Conservation (phyloP, 768 basidiomycete species). For the Xanthoconium purpureum region DNA sequence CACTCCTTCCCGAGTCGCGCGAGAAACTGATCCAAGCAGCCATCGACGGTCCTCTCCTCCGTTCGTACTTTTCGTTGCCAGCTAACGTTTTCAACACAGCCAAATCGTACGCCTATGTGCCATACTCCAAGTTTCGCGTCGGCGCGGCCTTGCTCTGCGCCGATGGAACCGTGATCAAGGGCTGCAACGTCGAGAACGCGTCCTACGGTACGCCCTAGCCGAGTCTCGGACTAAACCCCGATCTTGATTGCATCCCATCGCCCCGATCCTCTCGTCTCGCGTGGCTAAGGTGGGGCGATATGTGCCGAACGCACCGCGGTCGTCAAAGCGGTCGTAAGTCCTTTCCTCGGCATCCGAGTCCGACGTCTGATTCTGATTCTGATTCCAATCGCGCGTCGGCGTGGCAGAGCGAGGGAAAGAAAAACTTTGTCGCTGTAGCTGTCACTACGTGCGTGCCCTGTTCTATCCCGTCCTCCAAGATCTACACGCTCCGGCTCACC, state of each 20-base stretch:
- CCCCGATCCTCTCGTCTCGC: background rate
- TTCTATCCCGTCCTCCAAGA: no score
- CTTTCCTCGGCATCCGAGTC: no score
- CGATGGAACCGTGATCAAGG: constrained; percentile 72
- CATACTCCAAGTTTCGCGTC: constrained; percentile 90
- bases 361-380: no score
- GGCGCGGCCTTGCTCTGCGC: constrained; percentile 79
- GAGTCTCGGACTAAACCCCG: background rate
- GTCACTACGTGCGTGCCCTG: constrained; percentile 62
- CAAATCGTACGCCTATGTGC: constrained; percentile 70
- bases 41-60: constrained; percentile 13
- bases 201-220: constrained; percentile 64
- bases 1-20: constrained; percentile 42
- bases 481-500: no score
- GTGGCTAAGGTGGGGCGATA: constrained; percentile 65
- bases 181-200: constrained; percentile 93
- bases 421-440: constrained; percentile 70
- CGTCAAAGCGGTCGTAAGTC: constrained; percentile 85
- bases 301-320: constrained; percentile 95
- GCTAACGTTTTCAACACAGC: constrained; percentile 36
- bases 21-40: constrained; percentile 54
- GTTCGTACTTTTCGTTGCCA: background rate
- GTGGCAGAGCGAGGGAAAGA: constrained; percentile 72
- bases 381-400: no score
- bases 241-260: background rate